These are phyloP conservation scores for Combretum micranthum DNA, from an alignment of 345 rosid species.

Conservation along the genomic window DNA sequence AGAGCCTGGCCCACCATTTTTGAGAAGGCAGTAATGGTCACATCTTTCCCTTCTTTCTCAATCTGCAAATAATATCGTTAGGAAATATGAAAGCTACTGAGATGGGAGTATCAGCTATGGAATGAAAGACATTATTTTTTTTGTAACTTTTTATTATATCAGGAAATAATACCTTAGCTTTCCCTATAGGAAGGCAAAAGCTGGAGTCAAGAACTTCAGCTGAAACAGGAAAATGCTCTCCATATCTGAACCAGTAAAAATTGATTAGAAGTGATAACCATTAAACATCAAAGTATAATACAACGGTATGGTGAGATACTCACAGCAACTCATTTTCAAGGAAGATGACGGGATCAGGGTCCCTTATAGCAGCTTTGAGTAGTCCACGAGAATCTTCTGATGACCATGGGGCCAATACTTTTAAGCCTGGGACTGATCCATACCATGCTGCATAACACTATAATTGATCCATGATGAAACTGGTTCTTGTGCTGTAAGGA, in stretches of 20 bases:
- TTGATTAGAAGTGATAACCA: not conserved
- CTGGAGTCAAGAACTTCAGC: conserved; percentile 87
- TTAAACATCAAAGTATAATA: not conserved
- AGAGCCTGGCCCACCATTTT: conserved; percentile 85
- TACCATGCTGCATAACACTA: conserved; percentile 95
- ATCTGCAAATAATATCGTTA: conserved; percentile 38
- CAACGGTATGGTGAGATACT: conserved; percentile 18
- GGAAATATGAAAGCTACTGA: not conserved
- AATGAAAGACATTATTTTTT: not conserved
- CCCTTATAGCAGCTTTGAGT: conserved; percentile 91
- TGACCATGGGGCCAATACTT: conserved; percentile 74
- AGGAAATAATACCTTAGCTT: conserved; percentile 59
- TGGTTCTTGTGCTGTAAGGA: too few relatives aligned
- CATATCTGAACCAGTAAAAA: conserved; percentile 45
- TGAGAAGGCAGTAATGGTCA: conserved; percentile 73
- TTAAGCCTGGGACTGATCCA: conserved; percentile 74
- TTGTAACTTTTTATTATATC: too few relatives aligned
- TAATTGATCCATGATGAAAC: conserved; percentile 6
- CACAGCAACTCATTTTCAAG: conserved; percentile 93
- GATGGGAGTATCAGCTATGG: not conserved
- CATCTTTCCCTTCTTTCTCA: conserved; percentile 89
- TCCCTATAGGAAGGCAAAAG: conserved; percentile 91
- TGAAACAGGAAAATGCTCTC: conserved; percentile 85
- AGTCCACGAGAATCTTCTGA: conserved; percentile 94
- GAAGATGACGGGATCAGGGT: conserved; percentile 93